Conservation (phyloP, 2,329 filamentous ascomycete genomes). For the Lachnellula occidentalis region DNA sequence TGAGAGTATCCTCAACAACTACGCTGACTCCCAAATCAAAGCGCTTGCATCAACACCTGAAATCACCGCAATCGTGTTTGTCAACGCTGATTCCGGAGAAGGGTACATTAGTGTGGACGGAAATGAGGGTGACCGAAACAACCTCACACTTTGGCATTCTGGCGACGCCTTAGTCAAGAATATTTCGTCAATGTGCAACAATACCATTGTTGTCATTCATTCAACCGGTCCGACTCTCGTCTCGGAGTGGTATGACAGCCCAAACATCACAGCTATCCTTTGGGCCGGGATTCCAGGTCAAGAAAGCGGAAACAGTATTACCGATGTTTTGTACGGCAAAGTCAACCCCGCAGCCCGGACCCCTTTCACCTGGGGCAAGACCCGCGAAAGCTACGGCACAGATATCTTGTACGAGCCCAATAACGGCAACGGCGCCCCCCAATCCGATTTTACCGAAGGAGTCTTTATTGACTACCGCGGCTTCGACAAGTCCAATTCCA, state of each 20-base stretch:
- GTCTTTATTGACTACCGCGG: constrained; percentile 77
- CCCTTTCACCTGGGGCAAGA: constrained; percentile 73
- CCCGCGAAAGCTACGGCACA: constrained; percentile 43
- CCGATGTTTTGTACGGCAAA: constrained; percentile 77
- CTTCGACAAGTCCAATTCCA: constrained; percentile 59
- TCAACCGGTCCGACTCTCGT: constrained; percentile 75
- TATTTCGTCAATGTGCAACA: constrained; percentile 71
- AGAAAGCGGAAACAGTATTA: constrained; percentile 73
- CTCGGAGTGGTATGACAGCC: constrained; percentile 65
- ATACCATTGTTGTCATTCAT: constrained; percentile 90
- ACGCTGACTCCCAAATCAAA: constrained; percentile 61
- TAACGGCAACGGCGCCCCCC: constrained; percentile 60
- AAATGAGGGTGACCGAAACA: constrained; percentile 85
- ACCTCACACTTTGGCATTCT: constrained; percentile 82
- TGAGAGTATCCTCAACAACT: constrained; percentile 64
- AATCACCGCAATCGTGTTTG: constrained; percentile 77
- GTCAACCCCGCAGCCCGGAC: constrained; percentile 72
- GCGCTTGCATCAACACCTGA: constrained; percentile 56
- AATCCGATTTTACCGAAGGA: constrained; percentile 70
- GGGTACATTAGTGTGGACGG: constrained; percentile 78
- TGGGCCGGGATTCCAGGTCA: constrained; percentile 80
- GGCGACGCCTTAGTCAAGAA: constrained; percentile 78
- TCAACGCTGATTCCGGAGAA: constrained; percentile 81
- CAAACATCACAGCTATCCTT: constrained; percentile 77
- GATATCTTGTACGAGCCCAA: constrained; percentile 49